Evolutionary conservation across 2,329 filamentous ascomycete species (phyloP).

Genomic region (Diaporthe sp.): DNA sequence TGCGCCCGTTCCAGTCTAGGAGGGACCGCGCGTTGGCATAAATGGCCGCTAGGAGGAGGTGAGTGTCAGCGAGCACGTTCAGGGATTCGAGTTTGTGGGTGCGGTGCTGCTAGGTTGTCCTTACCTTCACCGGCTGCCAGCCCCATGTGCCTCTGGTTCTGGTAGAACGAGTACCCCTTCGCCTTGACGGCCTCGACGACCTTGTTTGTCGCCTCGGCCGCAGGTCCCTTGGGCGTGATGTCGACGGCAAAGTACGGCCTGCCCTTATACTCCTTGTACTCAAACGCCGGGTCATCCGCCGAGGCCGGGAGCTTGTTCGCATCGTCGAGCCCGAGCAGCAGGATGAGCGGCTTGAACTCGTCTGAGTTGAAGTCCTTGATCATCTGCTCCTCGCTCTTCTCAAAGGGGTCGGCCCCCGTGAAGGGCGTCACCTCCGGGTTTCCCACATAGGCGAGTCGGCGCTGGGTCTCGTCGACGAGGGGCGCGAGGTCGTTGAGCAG

Average conservation of each 20-base stretch:
- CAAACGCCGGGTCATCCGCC: constrained; percentile 53
- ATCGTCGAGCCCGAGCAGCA: constrained; percentile 90
- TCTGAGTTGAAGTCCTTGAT: constrained; percentile 80
- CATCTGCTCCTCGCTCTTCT: constrained; percentile 75
- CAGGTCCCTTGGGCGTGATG: constrained; percentile 76
- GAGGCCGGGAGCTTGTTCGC: constrained; percentile 45
- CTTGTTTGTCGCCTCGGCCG: constrained; percentile 66
- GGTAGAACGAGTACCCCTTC: constrained; percentile 73
- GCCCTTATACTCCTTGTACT: constrained; percentile 79
- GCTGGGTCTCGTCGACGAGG: constrained; percentile 64
- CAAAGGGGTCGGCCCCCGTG: constrained; percentile 78
- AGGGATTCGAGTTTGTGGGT: not conserved
- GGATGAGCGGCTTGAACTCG: constrained; percentile 73
- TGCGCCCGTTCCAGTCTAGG: constrained; percentile 93
- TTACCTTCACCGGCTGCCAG: constrained; percentile 60
- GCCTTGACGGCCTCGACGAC: constrained; percentile 68
- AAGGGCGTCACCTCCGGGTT: constrained; percentile 77
- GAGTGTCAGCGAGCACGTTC: constrained; percentile 29
- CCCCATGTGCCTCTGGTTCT: constrained; percentile 61
- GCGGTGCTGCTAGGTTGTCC: not conserved
- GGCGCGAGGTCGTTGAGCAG: constrained; percentile 84
- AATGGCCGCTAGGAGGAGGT: constrained; percentile 74
- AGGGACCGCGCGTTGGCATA: constrained; percentile 90
- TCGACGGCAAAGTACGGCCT: constrained; percentile 91
- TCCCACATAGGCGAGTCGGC: constrained; percentile 74